Evolutionary conservation across 2,329 filamentous ascomycete genomes (phyloP).

Genomic region (Neopestalotiopsis sp.): DNA sequence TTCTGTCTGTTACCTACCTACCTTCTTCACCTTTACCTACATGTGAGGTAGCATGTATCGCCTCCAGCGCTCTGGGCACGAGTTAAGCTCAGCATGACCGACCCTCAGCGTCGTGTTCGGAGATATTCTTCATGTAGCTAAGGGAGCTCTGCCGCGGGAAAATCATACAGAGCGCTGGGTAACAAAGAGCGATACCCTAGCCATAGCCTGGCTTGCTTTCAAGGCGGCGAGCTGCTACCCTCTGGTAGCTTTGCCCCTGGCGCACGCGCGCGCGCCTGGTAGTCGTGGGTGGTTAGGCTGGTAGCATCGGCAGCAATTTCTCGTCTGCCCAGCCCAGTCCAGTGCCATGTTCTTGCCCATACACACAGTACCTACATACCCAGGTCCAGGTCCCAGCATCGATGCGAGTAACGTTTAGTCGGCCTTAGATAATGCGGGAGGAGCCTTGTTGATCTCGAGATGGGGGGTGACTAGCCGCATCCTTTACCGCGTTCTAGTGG

Average conservation of each 20-base stretch:
- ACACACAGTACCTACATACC: not conserved
- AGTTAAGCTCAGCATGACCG: constrained; percentile 4
- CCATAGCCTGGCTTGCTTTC: not conserved
- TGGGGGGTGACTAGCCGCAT: constrained; percentile 16
- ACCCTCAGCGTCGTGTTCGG: constrained; percentile 19
- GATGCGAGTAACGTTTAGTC: constrained; percentile 17
- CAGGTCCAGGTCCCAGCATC: not conserved
- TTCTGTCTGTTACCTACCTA: not conserved
- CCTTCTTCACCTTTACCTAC: not conserved
- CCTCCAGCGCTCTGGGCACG: constrained; percentile 1
- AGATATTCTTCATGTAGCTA: constrained; percentile 19
- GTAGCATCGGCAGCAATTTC: constrained; percentile 6
- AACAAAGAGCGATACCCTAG: not conserved
- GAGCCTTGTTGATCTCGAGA: constrained; percentile 12
- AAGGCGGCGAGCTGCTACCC: constrained; percentile 9
- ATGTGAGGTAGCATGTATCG: not conserved
- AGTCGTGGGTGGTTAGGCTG: not conserved
- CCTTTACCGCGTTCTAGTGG: constrained; percentile 10
- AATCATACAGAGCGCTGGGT: not conserved
- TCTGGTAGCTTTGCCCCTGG: constrained; percentile 10
- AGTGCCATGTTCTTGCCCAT: not conserved
- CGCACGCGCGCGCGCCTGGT: not conserved
- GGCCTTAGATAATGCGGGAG: constrained; percentile 17
- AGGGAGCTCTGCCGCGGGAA: constrained; percentile 11
- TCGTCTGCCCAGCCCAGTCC: not conserved